A percentile compares a stretch with the other conserved stretches of the same genome.
phyloP scores from a whole-genome alignment of 75 land plant genomes.

The Picea sitchensis region DNA sequence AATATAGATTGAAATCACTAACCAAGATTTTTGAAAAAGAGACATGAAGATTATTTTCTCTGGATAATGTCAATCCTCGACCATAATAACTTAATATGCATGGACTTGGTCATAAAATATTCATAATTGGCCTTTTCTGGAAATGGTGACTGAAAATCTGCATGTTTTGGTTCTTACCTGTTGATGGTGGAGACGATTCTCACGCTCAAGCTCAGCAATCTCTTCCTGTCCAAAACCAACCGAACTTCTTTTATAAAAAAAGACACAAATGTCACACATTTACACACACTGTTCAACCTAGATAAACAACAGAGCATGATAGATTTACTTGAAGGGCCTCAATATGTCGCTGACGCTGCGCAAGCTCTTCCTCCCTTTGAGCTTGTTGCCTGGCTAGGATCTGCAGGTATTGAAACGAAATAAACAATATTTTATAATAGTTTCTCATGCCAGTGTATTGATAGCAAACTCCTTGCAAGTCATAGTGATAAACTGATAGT shows the following conservation, averaged over 20 bases:
- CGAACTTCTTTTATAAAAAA: background rate
- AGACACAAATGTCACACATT: background rate
- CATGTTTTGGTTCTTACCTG: conserved; percentile 37
- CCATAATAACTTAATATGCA: no score
- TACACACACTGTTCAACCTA: background rate
- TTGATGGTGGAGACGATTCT: conserved; percentile 76
- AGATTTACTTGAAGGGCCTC: conserved; percentile 79
- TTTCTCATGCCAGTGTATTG: background rate
- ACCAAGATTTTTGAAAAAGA: background rate
- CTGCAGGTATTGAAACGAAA: conserved; percentile 26
- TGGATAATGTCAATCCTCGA: background rate
- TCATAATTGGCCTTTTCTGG: no score
- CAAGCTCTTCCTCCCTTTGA: conserved; percentile 93
- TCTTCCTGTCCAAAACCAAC: conserved; percentile 65
- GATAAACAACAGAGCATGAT: background rate
- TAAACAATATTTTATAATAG: background rate
- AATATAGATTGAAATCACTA: background rate
- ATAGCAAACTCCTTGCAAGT: background rate
- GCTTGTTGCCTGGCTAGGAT: conserved; percentile 96
- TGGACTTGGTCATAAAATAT: no score
- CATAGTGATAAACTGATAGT: background rate
- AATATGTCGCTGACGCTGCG: conserved; percentile 90
- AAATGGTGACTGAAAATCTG: no score
- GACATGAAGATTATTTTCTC: background rate
- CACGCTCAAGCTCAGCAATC: conserved; percentile 91